Evolutionary conservation across 2,329 filamentous ascomycete genomes (phyloP).

Genomic region (Thielaviopsis euricoi): DNA sequence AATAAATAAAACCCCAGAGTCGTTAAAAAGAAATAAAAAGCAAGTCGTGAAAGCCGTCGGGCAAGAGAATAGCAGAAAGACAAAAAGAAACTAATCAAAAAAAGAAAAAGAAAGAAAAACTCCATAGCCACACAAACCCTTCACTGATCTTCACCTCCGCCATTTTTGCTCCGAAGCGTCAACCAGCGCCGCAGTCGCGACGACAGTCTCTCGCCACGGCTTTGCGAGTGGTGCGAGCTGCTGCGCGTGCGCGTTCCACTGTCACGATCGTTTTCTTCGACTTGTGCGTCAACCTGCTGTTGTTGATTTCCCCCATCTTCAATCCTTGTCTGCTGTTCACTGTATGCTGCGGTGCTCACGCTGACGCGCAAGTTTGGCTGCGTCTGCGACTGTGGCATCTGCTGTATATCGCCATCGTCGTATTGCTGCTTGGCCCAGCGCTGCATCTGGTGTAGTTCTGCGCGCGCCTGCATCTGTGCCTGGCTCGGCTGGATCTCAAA

Average conservation of each 20-base stretch:
- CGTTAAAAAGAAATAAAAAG: too few relatives aligned
- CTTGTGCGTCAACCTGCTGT: neutral
- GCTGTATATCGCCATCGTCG: too few relatives aligned
- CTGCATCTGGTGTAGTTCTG: neutral
- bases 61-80: too few relatives aligned
- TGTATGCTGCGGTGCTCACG: neutral
- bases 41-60: too few relatives aligned
- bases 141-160: neutral
- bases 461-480: neutral
- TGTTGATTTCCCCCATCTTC: neutral
- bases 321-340: neutral
- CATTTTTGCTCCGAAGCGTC: neutral
- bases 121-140: neutral
- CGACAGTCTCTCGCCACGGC: constrained; percentile 1
- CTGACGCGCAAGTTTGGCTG: neutral
- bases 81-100: too few relatives aligned
- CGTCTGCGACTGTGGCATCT: neutral
- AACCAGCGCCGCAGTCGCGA: constrained; percentile 1
- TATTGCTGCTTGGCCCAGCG: too few relatives aligned
- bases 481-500: constrained; percentile 7
- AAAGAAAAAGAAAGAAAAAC: neutral
- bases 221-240: neutral
- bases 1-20: too few relatives aligned
- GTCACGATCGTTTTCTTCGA: too few relatives aligned
- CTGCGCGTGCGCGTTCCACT: neutral